Evolutionary conservation across 257 asterid species (phyloP).

Genomic region (Solanum lycopersicoides): DNA sequence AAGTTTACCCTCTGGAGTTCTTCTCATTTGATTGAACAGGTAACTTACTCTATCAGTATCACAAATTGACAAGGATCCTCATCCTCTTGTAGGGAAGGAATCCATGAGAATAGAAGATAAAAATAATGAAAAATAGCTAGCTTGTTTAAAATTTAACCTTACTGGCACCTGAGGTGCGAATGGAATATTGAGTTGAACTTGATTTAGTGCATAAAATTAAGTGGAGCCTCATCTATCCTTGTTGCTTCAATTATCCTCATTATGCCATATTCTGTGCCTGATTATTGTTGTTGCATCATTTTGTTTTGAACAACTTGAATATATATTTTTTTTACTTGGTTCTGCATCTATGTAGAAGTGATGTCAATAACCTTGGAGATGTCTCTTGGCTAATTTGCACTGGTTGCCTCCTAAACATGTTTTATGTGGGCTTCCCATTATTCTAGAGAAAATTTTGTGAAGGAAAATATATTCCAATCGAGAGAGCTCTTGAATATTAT

Average conservation of each 20-base stretch:
- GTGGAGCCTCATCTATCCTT: background rate
- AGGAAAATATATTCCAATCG: background rate
- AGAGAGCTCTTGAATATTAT: background rate
- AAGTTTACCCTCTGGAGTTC: background rate
- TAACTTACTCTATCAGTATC: background rate
- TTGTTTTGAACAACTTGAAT: background rate
- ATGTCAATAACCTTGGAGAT: background rate
- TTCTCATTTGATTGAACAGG: background rate
- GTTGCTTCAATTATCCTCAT: background rate
- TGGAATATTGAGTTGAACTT: background rate
- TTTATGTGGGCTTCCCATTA: background rate
- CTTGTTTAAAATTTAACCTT: background rate
- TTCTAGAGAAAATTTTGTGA: background rate
- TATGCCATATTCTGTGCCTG: background rate
- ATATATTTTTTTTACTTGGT: background rate
- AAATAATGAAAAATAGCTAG: background rate
- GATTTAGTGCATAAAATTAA: background rate
- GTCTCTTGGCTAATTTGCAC: background rate
- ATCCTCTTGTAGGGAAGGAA: background rate
- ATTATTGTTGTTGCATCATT: background rate
- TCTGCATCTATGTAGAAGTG: background rate
- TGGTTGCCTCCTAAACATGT: background rate
- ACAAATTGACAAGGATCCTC: background rate
- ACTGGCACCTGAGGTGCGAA: background rate
- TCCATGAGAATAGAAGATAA: background rate